Conservation (phyloP, 1,284 basidiomycete species). For the Ustilago cynodontis region DNA sequence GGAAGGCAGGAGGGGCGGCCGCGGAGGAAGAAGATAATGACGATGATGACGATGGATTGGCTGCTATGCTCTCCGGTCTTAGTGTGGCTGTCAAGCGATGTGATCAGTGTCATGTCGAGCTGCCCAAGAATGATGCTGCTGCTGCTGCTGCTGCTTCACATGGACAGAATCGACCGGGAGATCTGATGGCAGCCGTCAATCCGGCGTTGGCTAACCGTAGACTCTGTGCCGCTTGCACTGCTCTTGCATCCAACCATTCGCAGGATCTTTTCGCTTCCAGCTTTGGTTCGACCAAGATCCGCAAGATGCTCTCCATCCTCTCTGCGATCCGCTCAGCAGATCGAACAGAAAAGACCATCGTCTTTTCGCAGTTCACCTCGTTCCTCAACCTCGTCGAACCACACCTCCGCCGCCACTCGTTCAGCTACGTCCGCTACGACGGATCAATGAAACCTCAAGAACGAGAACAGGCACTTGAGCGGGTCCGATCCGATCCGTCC, state of each 20-base stretch:
- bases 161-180: constrained; percentile 9
- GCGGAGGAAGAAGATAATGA: constrained; percentile 14
- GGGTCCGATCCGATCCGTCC: constrained; percentile 77
- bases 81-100: constrained; percentile 71
- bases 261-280: constrained; percentile 71
- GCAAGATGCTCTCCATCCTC: constrained; percentile 83
- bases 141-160: not conserved
- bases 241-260: constrained; percentile 31
- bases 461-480: constrained; percentile 80
- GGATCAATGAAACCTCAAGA: constrained; percentile 83
- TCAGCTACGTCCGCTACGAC: constrained; percentile 87
- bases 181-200: constrained; percentile 36
- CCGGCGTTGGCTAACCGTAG: constrained; percentile 14
- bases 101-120: constrained; percentile 50
- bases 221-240: constrained; percentile 58
- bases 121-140: constrained; percentile 10
- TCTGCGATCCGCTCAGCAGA: constrained; percentile 77
- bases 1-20: not conserved
- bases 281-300: constrained; percentile 79
- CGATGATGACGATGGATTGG: constrained; percentile 77
- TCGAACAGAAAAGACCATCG: constrained; percentile 83
- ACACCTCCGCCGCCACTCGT: constrained; percentile 78
- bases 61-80: constrained; percentile 79
- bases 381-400: constrained; percentile 89
- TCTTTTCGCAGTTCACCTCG: constrained; percentile 83